Base-by-base conservation (phyloP, 495 filamentous ascomycete genomes). In the Annulohypoxylon maeteangense region DNA sequence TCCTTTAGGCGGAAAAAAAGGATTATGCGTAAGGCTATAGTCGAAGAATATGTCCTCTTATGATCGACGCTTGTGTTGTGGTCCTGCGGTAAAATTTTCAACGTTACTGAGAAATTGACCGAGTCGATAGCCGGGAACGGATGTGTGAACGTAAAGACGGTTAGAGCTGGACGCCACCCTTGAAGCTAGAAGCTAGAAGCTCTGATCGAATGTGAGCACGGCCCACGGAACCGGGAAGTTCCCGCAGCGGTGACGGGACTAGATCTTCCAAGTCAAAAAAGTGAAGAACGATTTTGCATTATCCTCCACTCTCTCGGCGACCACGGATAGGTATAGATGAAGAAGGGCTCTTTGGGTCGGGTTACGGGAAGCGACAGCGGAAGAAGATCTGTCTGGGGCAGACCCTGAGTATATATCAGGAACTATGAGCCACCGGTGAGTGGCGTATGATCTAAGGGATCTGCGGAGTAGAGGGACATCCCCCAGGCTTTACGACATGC, bases 81-180 rank as follows among this genome's bases (percentile, higher is more conserved):
- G 59, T 14, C 36, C 47, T 40, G 31, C 10, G 70, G 54, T 56
- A 40, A 25, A 54, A 51, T 29, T 36, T 45, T 62, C 36, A 60
- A 22, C 23, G 36, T 57, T 65, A 36, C 34, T 53, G 60, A 62
- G n/a, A n/a, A 50, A 48, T 38, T 65, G 36, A 42, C 53, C 48
- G 34, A 27, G 12, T 62, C 40, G 66, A 68, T 50, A 56, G 42
- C 29, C 45, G 47, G 34, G 27, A 70, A 51, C 51, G 61, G 57
- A 56, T 65, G 42, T 65, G 64, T 74, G 56, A 70, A 45, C 18
- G 59, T 56, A 45, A 27, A 53, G 31, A 70, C 42, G 42, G 44
- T 25, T 67, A 74, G 74, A 74, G 60, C 60, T 70, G 53, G 32
- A 66, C 65, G 62, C 75, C 75, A 77, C 75, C 53, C 68, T 75